Evolutionary conservation across 2,329 filamentous ascomycete genomes (phyloP).

Genomic region (Fusarium devonianum): DNA sequence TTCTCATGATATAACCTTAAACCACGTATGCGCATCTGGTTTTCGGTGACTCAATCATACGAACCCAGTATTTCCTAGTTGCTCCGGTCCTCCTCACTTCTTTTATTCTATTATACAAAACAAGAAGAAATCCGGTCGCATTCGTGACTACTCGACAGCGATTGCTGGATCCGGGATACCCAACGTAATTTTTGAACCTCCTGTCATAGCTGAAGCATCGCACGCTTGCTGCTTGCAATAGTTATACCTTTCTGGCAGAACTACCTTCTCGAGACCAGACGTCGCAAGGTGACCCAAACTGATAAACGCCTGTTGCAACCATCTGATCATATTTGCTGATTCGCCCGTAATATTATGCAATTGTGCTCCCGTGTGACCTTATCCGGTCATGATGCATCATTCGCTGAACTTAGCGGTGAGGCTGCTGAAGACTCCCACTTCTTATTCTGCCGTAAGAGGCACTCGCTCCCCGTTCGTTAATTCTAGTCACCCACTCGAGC

Average conservation of each 20-base stretch:
- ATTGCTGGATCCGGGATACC: conserved; percentile 14
- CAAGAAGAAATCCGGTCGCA: conserved; percentile 9
- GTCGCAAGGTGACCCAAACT: conserved; percentile 19
- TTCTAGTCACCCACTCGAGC: conserved; percentile 78
- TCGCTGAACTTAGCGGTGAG: conserved; percentile 20
- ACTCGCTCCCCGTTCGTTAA: conserved; percentile 48
- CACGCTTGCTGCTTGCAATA: conserved; percentile 20
- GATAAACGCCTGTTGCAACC: conserved; percentile 30
- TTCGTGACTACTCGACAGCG: conserved; percentile 4
- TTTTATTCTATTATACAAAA: conserved; percentile 40
- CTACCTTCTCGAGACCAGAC: conserved; percentile 11
- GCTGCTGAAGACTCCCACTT: conserved; percentile 46
- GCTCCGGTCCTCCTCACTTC: conserved; percentile 3
- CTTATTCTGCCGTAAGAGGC: conserved; percentile 35
- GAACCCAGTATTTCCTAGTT: too few species aligned
- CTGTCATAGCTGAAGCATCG: conserved; percentile 30
- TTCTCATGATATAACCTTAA: too few species aligned
- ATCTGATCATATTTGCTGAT: conserved; percentile 18
- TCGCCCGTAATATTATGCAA: conserved; percentile 28
- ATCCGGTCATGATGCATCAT: conserved; percentile 22
- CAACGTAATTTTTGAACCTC: conserved; percentile 23
- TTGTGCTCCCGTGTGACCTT: conserved; percentile 30
- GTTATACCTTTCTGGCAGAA: conserved; percentile 9
- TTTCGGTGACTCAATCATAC: too few species aligned
- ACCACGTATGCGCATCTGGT: too few species aligned